These are phyloP conservation scores for Phytopythium chamaehyphon DNA, from an alignment of 352 stramenopile genomes.

Conservation along the genomic window DNA sequence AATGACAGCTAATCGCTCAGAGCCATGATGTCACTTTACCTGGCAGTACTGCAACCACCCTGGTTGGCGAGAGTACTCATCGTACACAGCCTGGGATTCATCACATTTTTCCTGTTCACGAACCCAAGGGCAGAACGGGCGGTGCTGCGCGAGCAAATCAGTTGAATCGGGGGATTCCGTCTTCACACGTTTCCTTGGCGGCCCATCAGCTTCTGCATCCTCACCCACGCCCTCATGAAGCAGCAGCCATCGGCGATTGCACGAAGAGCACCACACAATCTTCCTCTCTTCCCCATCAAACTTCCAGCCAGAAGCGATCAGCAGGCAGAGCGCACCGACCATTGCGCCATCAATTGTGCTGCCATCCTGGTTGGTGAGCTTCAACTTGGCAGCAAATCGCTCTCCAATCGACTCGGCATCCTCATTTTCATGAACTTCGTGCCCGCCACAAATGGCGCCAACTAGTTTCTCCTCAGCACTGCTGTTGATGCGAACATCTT, in stretches of 20 bases:
- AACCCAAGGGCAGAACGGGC: slow-evolving; percentile 65
- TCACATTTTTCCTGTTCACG: slow-evolving; percentile 14
- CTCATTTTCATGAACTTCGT: neutral
- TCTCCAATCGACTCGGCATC: slow-evolving; percentile 5
- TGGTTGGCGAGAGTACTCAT: slow-evolving; percentile 19
- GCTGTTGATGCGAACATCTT: slow-evolving; percentile 10
- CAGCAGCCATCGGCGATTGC: slow-evolving; percentile 37
- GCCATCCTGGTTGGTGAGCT: neutral
- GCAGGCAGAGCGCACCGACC: slow-evolving; percentile 21
- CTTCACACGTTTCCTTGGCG: slow-evolving; percentile 31
- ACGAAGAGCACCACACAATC: slow-evolving; percentile 31
- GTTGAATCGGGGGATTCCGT: neutral
- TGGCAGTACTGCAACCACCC: slow-evolving; percentile 37
- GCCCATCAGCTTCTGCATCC: slow-evolving; percentile 9
- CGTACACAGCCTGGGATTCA: slow-evolving; percentile 16
- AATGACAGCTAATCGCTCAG: neutral
- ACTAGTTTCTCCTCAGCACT: neutral
- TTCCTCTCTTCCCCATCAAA: slow-evolving; percentile 11
- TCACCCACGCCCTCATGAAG: neutral
- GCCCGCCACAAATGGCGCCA: too few relatives aligned
- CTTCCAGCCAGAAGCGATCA: slow-evolving; percentile 41
- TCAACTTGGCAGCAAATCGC: slow-evolving; percentile 12
- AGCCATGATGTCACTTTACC: slow-evolving; percentile 7
- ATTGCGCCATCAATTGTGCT: neutral
- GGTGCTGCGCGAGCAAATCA: slow-evolving; percentile 25